A percentile compares a stretch with the other conserved stretches of the same genome.
These are phyloP conservation scores for Capsicum pubescens DNA, from an alignment of 257 asterid genomes.

Conservation along the genomic window DNA sequence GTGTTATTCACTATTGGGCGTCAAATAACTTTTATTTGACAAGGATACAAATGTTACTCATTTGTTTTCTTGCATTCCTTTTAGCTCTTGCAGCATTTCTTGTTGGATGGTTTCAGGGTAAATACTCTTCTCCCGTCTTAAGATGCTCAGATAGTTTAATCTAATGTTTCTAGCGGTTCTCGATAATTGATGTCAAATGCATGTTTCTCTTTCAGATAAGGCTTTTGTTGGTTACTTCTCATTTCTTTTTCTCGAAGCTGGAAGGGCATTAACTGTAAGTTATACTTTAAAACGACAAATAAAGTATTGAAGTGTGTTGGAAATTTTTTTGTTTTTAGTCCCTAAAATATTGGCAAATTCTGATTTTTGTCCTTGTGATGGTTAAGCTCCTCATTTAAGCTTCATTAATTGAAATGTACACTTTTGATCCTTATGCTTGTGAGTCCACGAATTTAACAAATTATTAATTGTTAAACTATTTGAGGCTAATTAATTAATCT, in stretches of 20 bases:
- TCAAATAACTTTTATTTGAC: slow-evolving; percentile 97
- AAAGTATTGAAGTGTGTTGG: slow-evolving; percentile 10
- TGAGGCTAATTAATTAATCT: too few relatives aligned
- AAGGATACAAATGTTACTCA: slow-evolving; percentile 86
- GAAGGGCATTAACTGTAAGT: slow-evolving; percentile 98
- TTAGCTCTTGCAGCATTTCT: slow-evolving; percentile 95
- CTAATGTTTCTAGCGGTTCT: not conserved
- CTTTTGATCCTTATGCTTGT: too few relatives aligned
- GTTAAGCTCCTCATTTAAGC: slow-evolving; percentile 18
- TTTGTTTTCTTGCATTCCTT: slow-evolving; percentile 93
- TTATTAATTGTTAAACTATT: too few relatives aligned
- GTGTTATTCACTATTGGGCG: slow-evolving; percentile 98
- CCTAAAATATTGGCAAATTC: not conserved
- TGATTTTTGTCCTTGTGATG: not conserved
- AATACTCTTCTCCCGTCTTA: slow-evolving; percentile 27
- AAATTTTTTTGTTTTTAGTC: not conserved
- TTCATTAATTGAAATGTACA: not conserved
- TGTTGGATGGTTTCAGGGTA: slow-evolving; percentile 90
- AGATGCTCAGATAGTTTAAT: not conserved
- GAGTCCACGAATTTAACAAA: too few relatives aligned
- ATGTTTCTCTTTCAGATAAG: slow-evolving; percentile 55
- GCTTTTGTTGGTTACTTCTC: slow-evolving; percentile 98
- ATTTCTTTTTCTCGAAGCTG: slow-evolving; percentile 93
- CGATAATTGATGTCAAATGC: slow-evolving; percentile 30
- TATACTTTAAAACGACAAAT: slow-evolving; percentile 22